phyloP scores from a whole-genome alignment of 2,329 filamentous ascomycete genomes.

The Fonsecaea nubica region DNA sequence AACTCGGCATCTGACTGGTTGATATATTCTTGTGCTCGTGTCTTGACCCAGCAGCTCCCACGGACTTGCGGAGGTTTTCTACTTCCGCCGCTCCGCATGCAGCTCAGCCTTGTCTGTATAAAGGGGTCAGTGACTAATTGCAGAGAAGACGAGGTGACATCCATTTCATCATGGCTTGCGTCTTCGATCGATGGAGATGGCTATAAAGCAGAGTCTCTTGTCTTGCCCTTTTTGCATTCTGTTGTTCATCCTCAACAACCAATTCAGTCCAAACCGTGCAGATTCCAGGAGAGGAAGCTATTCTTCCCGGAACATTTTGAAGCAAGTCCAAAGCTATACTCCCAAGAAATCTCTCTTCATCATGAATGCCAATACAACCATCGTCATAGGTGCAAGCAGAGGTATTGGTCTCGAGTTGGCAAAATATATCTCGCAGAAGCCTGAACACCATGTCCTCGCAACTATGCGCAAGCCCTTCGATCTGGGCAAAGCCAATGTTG shows the following conservation, averaged over 20 bases:
- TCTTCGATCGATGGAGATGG: neutral
- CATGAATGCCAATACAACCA: constrained; percentile 19
- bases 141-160: neutral
- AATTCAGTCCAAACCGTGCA: neutral
- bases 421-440: constrained; percentile 16
- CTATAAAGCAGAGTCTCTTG: constrained; percentile 8
- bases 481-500: constrained; percentile 12
- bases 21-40: neutral
- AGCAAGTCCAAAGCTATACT: neutral
- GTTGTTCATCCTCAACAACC: constrained; percentile 1
- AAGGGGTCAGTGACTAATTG: constrained; percentile 8
- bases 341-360: too few relatives aligned
- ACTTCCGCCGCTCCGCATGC: neutral
- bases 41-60: neutral
- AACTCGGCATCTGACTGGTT: constrained; percentile 1
- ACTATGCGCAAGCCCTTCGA: constrained; percentile 24
- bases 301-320: neutral
- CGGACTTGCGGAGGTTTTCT: constrained; percentile 15
- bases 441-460: constrained; percentile 20
- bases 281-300: neutral
- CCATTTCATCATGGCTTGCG: neutral
- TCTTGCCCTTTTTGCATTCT: neutral
- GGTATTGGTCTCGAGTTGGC: constrained; percentile 20
- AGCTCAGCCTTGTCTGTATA: constrained; percentile 12
- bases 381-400: constrained; percentile 24